These are phyloP conservation scores for Rhodotorula diobovata DNA, from an alignment of 768 basidiomycete species.

Conservation along the genomic window DNA sequence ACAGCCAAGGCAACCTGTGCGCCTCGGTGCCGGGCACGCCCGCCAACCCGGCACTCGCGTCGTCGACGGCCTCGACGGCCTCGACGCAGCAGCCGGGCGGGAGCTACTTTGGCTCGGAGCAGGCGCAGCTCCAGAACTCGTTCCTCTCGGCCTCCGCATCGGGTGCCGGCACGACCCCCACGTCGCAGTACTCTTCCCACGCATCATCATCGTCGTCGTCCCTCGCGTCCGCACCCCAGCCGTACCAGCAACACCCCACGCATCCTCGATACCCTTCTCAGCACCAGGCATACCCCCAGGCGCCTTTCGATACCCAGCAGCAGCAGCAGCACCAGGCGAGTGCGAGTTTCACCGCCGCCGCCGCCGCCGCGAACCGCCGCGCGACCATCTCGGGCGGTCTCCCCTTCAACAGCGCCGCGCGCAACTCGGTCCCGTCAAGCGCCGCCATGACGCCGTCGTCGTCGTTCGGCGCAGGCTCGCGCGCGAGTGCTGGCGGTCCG, in stretches of 20 bases:
- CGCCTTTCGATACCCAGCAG: background rate
- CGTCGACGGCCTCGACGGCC: too few relatives aligned
- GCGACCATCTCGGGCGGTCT: constrained; percentile 38
- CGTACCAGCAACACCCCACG: constrained; percentile 2
- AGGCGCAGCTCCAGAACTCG: constrained; percentile 1
- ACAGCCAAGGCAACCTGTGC: constrained; percentile 20
- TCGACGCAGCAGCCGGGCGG: background rate
- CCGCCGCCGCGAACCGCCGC: constrained; percentile 18
- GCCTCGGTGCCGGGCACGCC: constrained; percentile 33
- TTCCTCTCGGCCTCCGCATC: background rate
- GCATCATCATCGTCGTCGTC: constrained; percentile 11
- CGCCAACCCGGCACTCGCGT: background rate
- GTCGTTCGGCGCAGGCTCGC: constrained; percentile 1
- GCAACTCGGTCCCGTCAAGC: background rate
- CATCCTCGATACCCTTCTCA: constrained; percentile 24
- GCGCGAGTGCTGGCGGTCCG: background rate
- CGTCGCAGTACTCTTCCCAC: background rate
- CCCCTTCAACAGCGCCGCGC: constrained; percentile 16
- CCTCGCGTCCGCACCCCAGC: background rate
- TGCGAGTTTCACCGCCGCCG: too few relatives aligned
- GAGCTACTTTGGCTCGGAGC: constrained; percentile 6
- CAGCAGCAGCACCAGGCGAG: constrained; percentile 1
- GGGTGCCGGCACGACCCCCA: background rate
- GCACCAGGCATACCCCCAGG: constrained; percentile 5
- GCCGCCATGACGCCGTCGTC: constrained; percentile 15